Evolutionary conservation across 805 yeast genomes (phyloP).

Genomic region (Lachancea nothofagi): DNA sequence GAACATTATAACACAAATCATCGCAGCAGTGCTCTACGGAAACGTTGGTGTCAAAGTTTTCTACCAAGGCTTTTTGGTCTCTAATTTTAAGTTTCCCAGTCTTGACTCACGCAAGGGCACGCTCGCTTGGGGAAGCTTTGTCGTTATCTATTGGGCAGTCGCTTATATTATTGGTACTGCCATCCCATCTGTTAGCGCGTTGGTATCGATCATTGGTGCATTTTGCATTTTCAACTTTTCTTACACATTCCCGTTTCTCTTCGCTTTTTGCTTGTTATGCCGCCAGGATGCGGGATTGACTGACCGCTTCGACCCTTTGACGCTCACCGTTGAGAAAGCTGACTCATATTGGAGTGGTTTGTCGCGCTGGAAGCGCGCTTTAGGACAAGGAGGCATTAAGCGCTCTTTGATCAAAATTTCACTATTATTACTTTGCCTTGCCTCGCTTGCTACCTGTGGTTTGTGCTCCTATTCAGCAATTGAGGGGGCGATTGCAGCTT

Average conservation of each 20-base stretch:
- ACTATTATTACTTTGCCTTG: constrained; percentile 30
- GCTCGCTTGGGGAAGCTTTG: constrained; percentile 34
- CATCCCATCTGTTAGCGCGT: constrained; percentile 38
- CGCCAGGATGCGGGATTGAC: constrained; percentile 30
- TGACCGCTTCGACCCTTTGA: constrained; percentile 29
- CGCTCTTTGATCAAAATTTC: constrained; percentile 20
- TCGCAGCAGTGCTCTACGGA: constrained; percentile 43
- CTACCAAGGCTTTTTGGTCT: constrained; percentile 37
- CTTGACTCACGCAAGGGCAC: constrained; percentile 34
- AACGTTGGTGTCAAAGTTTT: constrained; percentile 43
- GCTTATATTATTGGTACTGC: constrained; percentile 42
- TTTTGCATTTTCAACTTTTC: constrained; percentile 43
- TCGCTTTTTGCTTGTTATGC: constrained; percentile 17
- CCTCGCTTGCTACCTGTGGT: constrained; percentile 18
- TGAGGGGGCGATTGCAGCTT: constrained; percentile 13
- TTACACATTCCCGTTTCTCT: constrained; percentile 39
- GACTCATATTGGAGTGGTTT: constrained; percentile 14
- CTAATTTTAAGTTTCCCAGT: constrained; percentile 31
- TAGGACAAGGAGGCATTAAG: constrained; percentile 18
- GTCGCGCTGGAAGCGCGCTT: constrained; percentile 35
- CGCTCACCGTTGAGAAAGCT: constrained; percentile 12
- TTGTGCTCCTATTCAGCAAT: constrained; percentile 15
- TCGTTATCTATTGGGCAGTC: constrained; percentile 39
- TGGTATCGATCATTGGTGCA: constrained; percentile 39
- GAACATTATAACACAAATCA: constrained; percentile 35